Conservation (phyloP, 768 basidiomycete species). For the Hortiboletus campestris region DNA sequence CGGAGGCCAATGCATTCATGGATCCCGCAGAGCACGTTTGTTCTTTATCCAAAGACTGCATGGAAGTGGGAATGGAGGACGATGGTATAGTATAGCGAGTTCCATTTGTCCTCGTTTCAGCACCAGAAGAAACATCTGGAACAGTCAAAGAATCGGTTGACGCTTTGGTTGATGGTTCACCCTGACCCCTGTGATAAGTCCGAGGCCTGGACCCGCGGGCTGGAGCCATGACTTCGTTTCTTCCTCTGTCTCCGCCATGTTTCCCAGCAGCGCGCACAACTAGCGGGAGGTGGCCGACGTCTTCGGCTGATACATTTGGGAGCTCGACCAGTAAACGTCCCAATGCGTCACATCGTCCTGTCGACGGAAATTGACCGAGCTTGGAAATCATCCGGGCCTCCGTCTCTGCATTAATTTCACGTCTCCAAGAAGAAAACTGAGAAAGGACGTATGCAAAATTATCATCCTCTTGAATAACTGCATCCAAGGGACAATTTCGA, state of each 20-base stretch:
- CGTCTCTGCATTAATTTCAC: neutral
- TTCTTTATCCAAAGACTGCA: neutral
- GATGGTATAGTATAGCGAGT: neutral
- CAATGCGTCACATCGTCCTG: slow-evolving; percentile 5
- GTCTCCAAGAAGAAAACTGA: neutral
- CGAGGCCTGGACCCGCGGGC: neutral
- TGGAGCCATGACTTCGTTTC: neutral
- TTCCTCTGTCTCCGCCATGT: neutral
- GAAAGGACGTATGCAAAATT: neutral
- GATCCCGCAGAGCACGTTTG: neutral
- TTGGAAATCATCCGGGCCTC: neutral
- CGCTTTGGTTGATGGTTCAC: neutral
- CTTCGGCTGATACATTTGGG: neutral
- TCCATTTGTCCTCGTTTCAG: neutral
- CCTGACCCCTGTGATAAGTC: neutral
- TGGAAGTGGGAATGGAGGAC: neutral
- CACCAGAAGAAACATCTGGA: neutral
- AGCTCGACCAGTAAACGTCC: slow-evolving; percentile 1
- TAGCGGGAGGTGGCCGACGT: neutral
- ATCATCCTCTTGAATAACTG: neutral
- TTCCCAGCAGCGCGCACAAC: neutral
- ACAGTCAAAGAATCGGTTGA: neutral
- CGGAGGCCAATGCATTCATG: neutral
- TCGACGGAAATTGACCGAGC: neutral
- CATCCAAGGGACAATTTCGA: neutral